Base-by-base conservation (phyloP, 1,284 basidiomycete species). In the Ustilago loliicola region DNA sequence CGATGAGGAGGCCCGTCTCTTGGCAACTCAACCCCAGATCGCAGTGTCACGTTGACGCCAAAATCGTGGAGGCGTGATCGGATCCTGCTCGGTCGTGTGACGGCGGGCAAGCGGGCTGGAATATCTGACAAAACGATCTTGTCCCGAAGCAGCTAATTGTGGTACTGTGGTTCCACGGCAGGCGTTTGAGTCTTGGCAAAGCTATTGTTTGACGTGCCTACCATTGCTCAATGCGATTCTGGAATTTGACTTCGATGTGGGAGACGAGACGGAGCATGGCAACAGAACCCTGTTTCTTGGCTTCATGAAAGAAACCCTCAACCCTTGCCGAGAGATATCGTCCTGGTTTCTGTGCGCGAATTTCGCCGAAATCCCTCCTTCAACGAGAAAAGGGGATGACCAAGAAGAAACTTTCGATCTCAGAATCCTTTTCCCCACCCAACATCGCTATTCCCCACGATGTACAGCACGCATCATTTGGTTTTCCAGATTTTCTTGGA, bases 11-110 rank as follows among this genome's bases (percentile, higher is more conserved):
- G 15, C 9, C 34, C 54, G 23, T 23, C 25, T 58, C 45, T 55
- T 36, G 61, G 42, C 52, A 48, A 48, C 19, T 23, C 11, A 21
- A 48, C 21, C 23, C 23, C 23, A 48, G 23, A 48, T 48, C 45
- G 45, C n/a, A 27, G 23, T 27, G 21, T 48, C 45, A 48, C 21
- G n/a, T 21, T 21, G n/a, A 27, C 23, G 21, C 15, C 10, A 27
- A 21, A 48, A 21, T 48, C 23, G 9, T 21, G 19, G 19, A 17
- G 38, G 36, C 19, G 27, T 23, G 13, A 21, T 40, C 61, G 61
- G 61, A 15, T n/a, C 10, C 53, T 48, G 52, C 54, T 63, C 61
- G 53, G 61, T 63, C 61, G 61, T 56, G 61, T 55, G 61, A 63
- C 53, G 45, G 42, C 51, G 32, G n/a, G 53, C n/a, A 38, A 38